Percentiles rank a stretch among this genome's conserved stretches.
Evolutionary conservation across 176 grass and related monocot species (phyloP).

Genomic region (Avena sativa): DNA sequence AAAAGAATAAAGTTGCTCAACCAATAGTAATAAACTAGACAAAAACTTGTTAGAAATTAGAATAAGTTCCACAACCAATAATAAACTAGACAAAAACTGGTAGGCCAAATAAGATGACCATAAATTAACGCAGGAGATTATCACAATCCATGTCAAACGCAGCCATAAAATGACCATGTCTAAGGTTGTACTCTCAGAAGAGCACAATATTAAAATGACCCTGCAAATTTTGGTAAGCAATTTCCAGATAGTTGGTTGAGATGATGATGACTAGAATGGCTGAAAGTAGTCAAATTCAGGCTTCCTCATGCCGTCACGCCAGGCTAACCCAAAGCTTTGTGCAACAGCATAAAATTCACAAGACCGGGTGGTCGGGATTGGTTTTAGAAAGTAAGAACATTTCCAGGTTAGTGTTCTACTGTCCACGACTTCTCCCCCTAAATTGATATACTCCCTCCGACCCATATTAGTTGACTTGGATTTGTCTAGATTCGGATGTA

Average conservation of each 20-base stretch:
- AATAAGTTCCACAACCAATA: too few species aligned
- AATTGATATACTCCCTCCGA: slow-evolving; percentile 17
- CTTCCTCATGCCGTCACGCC: background rate
- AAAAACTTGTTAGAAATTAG: too few species aligned
- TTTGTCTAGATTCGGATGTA: too few species aligned
- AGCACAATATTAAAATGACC: too few species aligned
- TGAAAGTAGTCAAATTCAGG: too few species aligned
- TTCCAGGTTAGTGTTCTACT: background rate
- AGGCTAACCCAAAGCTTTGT: background rate
- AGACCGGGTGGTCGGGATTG: background rate
- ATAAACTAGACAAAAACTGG: background rate
- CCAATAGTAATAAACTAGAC: too few species aligned
- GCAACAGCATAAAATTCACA: background rate
- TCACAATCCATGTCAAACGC: too few species aligned
- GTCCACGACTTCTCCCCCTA: background rate
- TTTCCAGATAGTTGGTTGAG: too few species aligned
- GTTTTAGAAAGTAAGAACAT: background rate
- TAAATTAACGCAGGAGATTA: too few species aligned
- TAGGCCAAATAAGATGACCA: background rate
- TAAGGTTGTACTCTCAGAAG: background rate
- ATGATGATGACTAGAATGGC: too few species aligned
- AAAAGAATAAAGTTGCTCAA: background rate
- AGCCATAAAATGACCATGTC: background rate
- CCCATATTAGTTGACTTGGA: too few species aligned
- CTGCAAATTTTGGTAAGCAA: too few species aligned